Base-by-base conservation (phyloP, 2,329 filamentous ascomycete genomes). In the Xylaria sp. region DNA sequence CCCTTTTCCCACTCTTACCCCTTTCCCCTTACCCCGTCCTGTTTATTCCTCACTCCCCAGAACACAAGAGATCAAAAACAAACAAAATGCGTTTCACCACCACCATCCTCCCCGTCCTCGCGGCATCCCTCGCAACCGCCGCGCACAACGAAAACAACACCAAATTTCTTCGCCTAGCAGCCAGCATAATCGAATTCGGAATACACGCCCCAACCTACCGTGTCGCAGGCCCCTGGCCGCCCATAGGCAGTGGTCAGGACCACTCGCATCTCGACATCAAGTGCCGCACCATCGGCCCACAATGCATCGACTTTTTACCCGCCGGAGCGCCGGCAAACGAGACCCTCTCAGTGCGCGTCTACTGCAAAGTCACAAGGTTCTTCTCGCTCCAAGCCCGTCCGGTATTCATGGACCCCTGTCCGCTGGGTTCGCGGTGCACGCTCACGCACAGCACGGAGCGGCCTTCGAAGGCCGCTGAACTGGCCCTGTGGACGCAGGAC, bases 121-220 rank as follows among this genome's bases (percentile, higher is more conserved):
- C 37, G 9, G 55, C 46, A 32, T 12, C 44, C 8, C 32, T 61
- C 15, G 4, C 51, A 7, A 28, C 15, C 39, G 2, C 4, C 15
- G 8, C 15, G 1, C 44, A n/a, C 44, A 5, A 46, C 15, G 12
- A n/a, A 1, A n/a, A 18, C 44, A 46, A 2, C 18, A 1, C 18
- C 44, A 48, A 20, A n/a, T 18, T n/a, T 25, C 23, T 3, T 25
- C 44, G 8, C 9, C 1, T 18, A 48, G 7, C 44, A n/a, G 4
- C 6, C 18, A 20, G 4, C 7, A 9, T 20, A 7, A n/a, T 12
- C 41, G 41, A 44, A 6, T 3, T 18, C 13, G 28, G 13, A n/a
- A n/a, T 59, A n/a, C 34, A 65, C 55, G 50, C 52, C 2, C 62
- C 62, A 28, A 57, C 20, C 13, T 52, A 52, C 63, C 44, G 3